Conservation (phyloP, 352 stramenopile genomes). For the Pythium vanterpoolii region DNA sequence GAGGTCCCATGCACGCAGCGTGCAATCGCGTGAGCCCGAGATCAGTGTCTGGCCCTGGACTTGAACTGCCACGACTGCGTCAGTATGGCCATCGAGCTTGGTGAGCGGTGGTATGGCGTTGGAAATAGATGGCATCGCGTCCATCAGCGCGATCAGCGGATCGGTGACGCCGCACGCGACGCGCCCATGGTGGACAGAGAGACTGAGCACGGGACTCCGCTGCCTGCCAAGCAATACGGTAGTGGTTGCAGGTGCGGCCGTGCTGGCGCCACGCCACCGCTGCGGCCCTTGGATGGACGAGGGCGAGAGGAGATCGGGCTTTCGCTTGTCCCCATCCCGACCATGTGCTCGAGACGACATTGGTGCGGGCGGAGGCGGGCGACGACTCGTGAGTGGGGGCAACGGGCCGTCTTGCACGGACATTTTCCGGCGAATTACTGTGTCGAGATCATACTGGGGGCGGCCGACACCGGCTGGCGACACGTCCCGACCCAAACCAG, state of each 20-base stretch:
- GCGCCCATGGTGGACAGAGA: constrained; percentile 45
- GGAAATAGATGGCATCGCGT: constrained; percentile 17
- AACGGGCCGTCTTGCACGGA: constrained; percentile 39
- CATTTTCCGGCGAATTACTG: constrained; percentile 77
- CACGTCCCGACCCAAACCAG: constrained; percentile 22
- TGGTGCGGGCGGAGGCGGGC: not conserved
- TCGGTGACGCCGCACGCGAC: constrained; percentile 52
- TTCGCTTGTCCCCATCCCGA: not conserved
- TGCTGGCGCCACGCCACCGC: constrained; percentile 7
- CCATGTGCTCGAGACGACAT: not conserved
- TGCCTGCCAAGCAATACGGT: constrained; percentile 9
- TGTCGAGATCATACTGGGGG: constrained; percentile 69
- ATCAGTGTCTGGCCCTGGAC: constrained; percentile 61
- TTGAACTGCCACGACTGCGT: constrained; percentile 51
- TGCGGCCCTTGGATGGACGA: not conserved
- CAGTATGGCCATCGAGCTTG: constrained; percentile 54
- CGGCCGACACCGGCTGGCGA: constrained; percentile 11
- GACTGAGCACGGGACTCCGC: constrained; percentile 41
- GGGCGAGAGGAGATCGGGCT: not conserved
- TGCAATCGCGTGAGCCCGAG: constrained; percentile 68
- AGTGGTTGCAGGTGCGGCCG: not conserved
- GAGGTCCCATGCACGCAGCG: constrained; percentile 71
- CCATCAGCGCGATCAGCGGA: constrained; percentile 37
- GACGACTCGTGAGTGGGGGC: not conserved
- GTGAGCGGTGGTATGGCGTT: not conserved